phyloP scores from a whole-genome alignment of 352 stramenopile genomes.

The Phytophthora chlamydospora region DNA sequence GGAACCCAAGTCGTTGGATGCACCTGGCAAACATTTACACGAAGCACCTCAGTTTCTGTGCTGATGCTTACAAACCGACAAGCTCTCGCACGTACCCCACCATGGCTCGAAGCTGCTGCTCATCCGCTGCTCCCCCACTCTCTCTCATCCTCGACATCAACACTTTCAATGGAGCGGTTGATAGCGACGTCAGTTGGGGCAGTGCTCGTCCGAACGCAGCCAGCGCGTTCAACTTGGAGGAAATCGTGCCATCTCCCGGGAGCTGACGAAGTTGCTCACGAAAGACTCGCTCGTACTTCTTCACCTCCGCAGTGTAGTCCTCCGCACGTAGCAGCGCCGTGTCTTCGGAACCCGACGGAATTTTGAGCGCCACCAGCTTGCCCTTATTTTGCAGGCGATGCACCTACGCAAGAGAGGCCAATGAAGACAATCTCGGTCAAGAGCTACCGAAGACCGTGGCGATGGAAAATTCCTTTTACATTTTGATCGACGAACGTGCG shows the following conservation, averaged over 20 bases:
- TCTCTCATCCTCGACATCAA: slow-evolving; percentile 34
- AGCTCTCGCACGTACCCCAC: slow-evolving; percentile 33
- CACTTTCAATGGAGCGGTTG: slow-evolving; percentile 37
- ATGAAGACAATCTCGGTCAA: not conserved
- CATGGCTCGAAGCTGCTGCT: slow-evolving; percentile 32
- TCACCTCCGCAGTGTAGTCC: slow-evolving; percentile 44
- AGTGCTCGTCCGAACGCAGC: slow-evolving; percentile 39
- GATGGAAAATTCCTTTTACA: slow-evolving; percentile 27
- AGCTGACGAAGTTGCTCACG: slow-evolving; percentile 32
- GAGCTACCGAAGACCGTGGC: not conserved
- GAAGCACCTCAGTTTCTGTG: not conserved
- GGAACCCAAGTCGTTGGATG: slow-evolving; percentile 60
- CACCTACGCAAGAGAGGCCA: slow-evolving; percentile 35
- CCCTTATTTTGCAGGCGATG: slow-evolving; percentile 47
- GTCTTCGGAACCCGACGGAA: slow-evolving; percentile 52
- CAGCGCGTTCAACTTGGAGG: slow-evolving; percentile 49
- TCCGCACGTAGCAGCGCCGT: slow-evolving; percentile 36
- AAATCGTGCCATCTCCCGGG: slow-evolving; percentile 22
- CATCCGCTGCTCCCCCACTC: not conserved
- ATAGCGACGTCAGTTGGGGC: slow-evolving; percentile 35
- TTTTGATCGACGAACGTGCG: slow-evolving; percentile 71
- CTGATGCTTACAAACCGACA: not conserved
- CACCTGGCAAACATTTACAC: slow-evolving; percentile 23
- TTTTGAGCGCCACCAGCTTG: slow-evolving; percentile 54
- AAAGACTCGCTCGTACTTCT: slow-evolving; percentile 42